These are phyloP conservation scores for Fusarium nelsonii DNA, from an alignment of 2,329 filamentous ascomycete genomes.

Conservation along the genomic window DNA sequence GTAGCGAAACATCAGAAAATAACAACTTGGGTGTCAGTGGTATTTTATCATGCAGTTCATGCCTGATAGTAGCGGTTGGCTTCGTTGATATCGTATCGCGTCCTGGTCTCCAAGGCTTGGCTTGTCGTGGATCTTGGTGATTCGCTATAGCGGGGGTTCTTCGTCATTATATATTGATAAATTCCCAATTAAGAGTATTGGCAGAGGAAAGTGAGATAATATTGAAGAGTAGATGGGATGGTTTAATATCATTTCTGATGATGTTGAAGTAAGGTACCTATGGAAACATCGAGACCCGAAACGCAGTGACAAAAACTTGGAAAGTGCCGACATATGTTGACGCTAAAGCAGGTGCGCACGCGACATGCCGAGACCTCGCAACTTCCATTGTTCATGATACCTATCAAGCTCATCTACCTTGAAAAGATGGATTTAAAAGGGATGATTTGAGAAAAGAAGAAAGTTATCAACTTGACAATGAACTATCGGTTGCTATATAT, in stretches of 20 bases:
- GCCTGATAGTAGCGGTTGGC: constrained; percentile 16
- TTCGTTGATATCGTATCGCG: constrained; percentile 27
- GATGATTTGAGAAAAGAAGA: no score
- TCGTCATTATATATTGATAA: constrained; percentile 16
- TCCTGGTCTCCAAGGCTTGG: constrained; percentile 34
- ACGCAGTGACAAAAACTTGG: constrained; percentile 11
- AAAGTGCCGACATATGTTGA: constrained; percentile 28
- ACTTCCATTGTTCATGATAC: background rate
- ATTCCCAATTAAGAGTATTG: background rate
- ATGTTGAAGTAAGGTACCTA: constrained; percentile 7
- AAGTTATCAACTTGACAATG: background rate
- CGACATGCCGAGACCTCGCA: constrained; percentile 15
- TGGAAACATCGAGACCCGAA: background rate
- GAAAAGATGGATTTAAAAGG: background rate
- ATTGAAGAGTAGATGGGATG: background rate
- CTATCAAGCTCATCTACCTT: background rate
- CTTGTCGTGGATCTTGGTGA: constrained; percentile 22
- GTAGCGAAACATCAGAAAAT: background rate
- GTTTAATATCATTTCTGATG: background rate
- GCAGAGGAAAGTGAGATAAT: background rate
- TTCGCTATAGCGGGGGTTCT: constrained; percentile 9
- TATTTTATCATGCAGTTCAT: constrained; percentile 25
- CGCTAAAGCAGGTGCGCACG: constrained; percentile 31
- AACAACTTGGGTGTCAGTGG: background rate
- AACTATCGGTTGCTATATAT: background rate